Base-by-base conservation (phyloP, 1,284 basidiomycete species). In the Athelia psychrophila region DNA sequence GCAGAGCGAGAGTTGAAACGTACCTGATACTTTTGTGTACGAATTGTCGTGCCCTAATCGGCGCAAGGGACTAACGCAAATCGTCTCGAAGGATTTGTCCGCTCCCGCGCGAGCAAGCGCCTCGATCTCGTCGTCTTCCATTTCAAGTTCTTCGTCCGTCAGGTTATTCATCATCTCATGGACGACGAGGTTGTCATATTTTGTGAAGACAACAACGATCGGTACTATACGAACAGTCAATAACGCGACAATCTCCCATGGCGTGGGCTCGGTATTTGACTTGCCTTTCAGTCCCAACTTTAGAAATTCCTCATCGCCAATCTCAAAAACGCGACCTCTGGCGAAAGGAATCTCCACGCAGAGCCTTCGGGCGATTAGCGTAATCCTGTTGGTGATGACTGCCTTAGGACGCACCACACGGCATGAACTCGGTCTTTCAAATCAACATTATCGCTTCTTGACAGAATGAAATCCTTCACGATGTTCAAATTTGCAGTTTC, bases 381-480 rank as follows among this genome's bases (percentile, higher is more conserved):
- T n/a, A n/a, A n/a, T n/a, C n/a, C n/a, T n/a, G n/a, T 35, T 35
- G 12, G n/a, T 49, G 16, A 18, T 20, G 22, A n/a, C n/a, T n/a
- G n/a, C n/a, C n/a, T n/a, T n/a, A n/a, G n/a, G 22, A 30, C 59
- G n/a, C 44, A 65, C 63, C 63, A 66, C 12, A 67, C 56, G 36
- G 64, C 65, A 53, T 67, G 65, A 2, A 67, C 45, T 49, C 56
- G 57, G 45, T 67, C 61, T 44, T 61, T 60, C 8, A 65, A 42
- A n/a, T 54, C 48, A 5, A 24, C 32, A 12, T 45, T 45, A 6
- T 47, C 44, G 45, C 50, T 54, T 13, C 58, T 55, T 9, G 53
- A 53, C 5, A 52, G 27, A 38, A 67, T 58, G 46, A 67, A 67
- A 2, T 50, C 40, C 23, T 51, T 46, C n/a, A 65, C 65, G 30